Evolutionary conservation across 1,284 basidiomycete genomes (phyloP), one percentile per base, ranked within the genome.

Genomic region (Ustilago bromivora): DNA sequence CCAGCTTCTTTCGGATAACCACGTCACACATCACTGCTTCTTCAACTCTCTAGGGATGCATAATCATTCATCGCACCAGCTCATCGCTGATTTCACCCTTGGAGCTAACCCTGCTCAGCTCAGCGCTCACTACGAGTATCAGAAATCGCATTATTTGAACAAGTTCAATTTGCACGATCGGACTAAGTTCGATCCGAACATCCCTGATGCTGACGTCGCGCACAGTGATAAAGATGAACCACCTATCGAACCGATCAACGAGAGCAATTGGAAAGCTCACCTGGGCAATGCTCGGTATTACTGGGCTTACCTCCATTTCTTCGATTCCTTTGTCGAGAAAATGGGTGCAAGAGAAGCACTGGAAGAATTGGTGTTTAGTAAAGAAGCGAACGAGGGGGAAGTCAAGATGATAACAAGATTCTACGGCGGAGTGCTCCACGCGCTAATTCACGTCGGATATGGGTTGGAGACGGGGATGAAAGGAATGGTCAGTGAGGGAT

Each of bases 351-450:
- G 9, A 1, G 28, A 9, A 5, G 61, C 57, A 34, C 23, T 81
- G 43, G 66, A 81, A 17, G 15, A 36, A 23, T 78, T 70, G 38
- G 57, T 79, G 4, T 72, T 79, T 11, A 66, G 71, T n/a, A 40
- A 23, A 9, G 66, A 67, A 13, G 77, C 78, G 2, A 76, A 76
- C 23, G 15, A 49, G 13, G 59, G 19, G 0, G 61, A 54, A 1
- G 41, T 38, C 12, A 7, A 57, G 49, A 71, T 72, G 70, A 35
- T 80, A 1, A 53, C 28, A 32, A 58, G 83, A 4, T 79, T 82
- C n/a, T 76, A 85, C 4, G 82, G 79, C 1, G 85, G 85, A 6
- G 86, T 82, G 4, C 52, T 87, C n/a, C 86, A 87, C 62, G 78
- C 80, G 2, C 43, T 85, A 36, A 87, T 87, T 51, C 84, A 87